Percentiles rank a stretch among this genome's conserved stretches.
Evolutionary conservation across 225 moss, liverwort and hornwort species (phyloP).

Genomic region (Physcomitrellopsis africana): DNA sequence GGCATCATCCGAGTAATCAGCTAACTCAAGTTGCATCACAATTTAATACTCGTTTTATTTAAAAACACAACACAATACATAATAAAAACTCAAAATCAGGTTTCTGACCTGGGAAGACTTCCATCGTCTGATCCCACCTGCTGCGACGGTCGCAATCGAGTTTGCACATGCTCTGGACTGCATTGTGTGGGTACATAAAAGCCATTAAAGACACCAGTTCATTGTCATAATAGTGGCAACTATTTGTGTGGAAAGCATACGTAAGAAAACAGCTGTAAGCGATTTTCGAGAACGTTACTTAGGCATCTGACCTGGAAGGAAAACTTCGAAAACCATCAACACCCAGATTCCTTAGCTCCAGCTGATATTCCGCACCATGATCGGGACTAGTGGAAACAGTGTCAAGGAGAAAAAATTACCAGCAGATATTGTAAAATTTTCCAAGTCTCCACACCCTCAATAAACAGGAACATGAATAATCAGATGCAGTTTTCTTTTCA

Average conservation of each 20-base stretch:
- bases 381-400: slow-evolving; percentile 68
- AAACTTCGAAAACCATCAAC: slow-evolving; percentile 78
- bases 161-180: slow-evolving; percentile 95
- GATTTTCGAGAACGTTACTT: slow-evolving; percentile 7
- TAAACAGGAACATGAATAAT: slow-evolving; percentile 34
- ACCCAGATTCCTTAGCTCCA: slow-evolving; percentile 54
- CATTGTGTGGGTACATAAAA: slow-evolving; percentile 26
- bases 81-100: slow-evolving; percentile 24
- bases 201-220: not conserved
- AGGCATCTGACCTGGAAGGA: slow-evolving; percentile 67
- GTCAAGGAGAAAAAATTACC: slow-evolving; percentile 30
- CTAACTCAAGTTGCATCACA: slow-evolving; percentile 3
- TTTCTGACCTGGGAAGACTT: slow-evolving; percentile 79
- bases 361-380: slow-evolving; percentile 62
- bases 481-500: slow-evolving; percentile 24
- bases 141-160: slow-evolving; percentile 72
- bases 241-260: not conserved
- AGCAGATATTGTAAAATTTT: slow-evolving; percentile 21
- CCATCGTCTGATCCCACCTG: slow-evolving; percentile 91
- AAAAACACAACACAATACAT: slow-evolving; percentile 10
- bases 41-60: slow-evolving; percentile 8
- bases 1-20: slow-evolving; percentile 19
- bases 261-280: slow-evolving; percentile 10
- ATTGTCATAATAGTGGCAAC: not conserved
- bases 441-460: slow-evolving; percentile 16